phyloP scores from a whole-genome alignment of 371 early-diverging fungal species.

The Parasitella parasitica region DNA sequence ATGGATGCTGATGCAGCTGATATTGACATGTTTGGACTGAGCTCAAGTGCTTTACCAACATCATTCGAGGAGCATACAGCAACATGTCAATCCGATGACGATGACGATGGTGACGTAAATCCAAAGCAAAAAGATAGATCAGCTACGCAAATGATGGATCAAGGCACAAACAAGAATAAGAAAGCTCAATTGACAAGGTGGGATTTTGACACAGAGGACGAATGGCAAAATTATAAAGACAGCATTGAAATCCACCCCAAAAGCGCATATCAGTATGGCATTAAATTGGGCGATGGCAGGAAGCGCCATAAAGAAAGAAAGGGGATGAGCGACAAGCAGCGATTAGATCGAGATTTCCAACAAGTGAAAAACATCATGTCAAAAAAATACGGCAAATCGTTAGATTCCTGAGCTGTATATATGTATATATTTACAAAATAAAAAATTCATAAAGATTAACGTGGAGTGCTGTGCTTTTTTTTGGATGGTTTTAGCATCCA shows the following conservation, averaged over 20 bases:
- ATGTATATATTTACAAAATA: background rate
- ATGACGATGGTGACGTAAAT: constrained; percentile 36
- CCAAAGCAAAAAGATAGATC: constrained; percentile 11
- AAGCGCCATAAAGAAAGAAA: constrained; percentile 52
- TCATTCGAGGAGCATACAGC: constrained; percentile 44
- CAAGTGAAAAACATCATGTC: constrained; percentile 68
- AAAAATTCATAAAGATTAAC: background rate
- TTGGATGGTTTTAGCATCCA: constrained; percentile 40
- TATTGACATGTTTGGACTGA: constrained; percentile 48
- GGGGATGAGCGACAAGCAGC: constrained; percentile 56
- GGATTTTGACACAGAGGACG: constrained; percentile 80
- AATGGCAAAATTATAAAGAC: constrained; percentile 73
- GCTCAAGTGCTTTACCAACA: constrained; percentile 45
- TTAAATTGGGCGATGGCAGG: constrained; percentile 75
- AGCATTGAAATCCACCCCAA: constrained; percentile 70
- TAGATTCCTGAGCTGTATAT: constrained; percentile 8
- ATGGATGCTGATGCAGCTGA: constrained; percentile 46
- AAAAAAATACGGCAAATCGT: constrained; percentile 55
- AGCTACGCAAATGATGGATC: constrained; percentile 59
- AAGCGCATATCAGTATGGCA: constrained; percentile 77
- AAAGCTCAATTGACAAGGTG: constrained; percentile 68
- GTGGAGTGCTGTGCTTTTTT: constrained; percentile 3
- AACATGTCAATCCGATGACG: constrained; percentile 59
- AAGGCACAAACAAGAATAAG: constrained; percentile 70
- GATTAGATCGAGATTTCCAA: constrained; percentile 69